Percentiles rank a stretch among this genome's conserved stretches.
These are phyloP conservation scores for Bipolaris gigantea DNA, from an alignment of 2,329 filamentous ascomycete species.

Conservation along the genomic window DNA sequence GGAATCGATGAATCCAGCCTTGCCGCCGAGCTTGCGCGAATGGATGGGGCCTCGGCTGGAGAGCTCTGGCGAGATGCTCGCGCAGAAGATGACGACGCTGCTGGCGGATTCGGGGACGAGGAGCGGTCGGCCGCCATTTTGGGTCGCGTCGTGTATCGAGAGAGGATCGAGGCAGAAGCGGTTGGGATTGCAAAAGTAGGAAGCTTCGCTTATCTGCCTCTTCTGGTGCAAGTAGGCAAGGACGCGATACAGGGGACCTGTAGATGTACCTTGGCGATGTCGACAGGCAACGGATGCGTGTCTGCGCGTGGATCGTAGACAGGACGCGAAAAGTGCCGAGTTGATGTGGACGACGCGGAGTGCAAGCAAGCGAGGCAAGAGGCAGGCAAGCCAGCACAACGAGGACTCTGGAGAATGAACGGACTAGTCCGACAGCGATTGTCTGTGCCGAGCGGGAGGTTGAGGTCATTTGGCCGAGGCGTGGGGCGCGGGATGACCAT, in stretches of 20 bases:
- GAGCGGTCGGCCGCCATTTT: constrained; percentile 27
- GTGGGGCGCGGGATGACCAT: constrained; percentile 26
- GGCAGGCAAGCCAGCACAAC: background rate
- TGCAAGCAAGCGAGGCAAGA: background rate
- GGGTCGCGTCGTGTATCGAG: constrained; percentile 8
- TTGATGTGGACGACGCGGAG: constrained; percentile 8
- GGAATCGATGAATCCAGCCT: constrained; percentile 60
- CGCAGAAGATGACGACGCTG: constrained; percentile 33
- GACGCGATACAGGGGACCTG: constrained; percentile 15
- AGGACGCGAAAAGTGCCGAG: background rate
- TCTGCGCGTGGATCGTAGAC: background rate
- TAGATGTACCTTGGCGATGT: background rate
- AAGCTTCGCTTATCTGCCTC: constrained; percentile 27
- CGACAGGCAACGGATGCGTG: background rate
- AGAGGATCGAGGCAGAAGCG: background rate
- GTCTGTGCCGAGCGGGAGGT: constrained; percentile 20
- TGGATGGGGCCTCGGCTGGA: constrained; percentile 43
- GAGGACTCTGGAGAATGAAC: constrained; percentile 6
- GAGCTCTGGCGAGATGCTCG: constrained; percentile 32
- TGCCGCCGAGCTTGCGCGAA: constrained; percentile 57
- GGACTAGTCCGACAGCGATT: constrained; percentile 16
- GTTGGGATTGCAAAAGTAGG: constrained; percentile 4
- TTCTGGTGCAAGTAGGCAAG: constrained; percentile 7
- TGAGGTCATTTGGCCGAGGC: constrained; percentile 33
- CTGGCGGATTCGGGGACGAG: constrained; percentile 30